A percentile compares a stretch with the other conserved stretches of the same genome.
These are phyloP conservation scores for Mediolabrus comicus DNA, from an alignment of 108 stramenopile genomes.

Conservation along the genomic window DNA sequence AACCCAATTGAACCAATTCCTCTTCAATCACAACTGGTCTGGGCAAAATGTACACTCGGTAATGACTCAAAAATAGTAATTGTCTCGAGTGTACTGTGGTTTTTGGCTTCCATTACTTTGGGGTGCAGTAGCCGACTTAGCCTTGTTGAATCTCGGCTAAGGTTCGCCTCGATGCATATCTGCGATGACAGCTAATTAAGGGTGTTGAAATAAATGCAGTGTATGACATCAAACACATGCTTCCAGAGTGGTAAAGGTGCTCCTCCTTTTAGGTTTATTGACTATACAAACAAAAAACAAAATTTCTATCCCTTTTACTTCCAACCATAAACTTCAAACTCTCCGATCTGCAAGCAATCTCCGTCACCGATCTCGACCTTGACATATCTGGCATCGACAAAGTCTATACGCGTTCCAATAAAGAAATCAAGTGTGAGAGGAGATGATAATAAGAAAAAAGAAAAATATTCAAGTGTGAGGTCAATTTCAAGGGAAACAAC, in stretches of 20 bases:
- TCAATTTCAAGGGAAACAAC: too few relatives aligned
- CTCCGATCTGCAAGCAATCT: conserved; percentile 13
- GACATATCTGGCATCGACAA: too few relatives aligned
- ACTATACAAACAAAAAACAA: too few relatives aligned
- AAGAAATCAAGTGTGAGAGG: too few relatives aligned
- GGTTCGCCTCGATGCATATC: not conserved
- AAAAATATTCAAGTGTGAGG: too few relatives aligned
- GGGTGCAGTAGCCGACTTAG: not conserved
- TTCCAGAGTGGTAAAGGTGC: too few relatives aligned
- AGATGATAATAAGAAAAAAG: too few relatives aligned
- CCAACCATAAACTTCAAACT: conserved; percentile 8
- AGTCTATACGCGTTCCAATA: too few relatives aligned
- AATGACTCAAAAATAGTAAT: not conserved
- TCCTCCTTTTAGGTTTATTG: too few relatives aligned
- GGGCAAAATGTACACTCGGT: not conserved
- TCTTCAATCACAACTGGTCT: not conserved
- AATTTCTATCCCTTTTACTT: too few relatives aligned
- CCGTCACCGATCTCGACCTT: not conserved
- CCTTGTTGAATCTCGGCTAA: not conserved
- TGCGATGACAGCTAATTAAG: not conserved
- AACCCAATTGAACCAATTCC: not conserved
- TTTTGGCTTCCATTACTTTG: not conserved
- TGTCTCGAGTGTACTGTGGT: not conserved
- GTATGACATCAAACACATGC: too few relatives aligned
- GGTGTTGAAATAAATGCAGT: too few relatives aligned